Percentiles rank a stretch among this genome's conserved stretches.
Evolutionary conservation across 2,329 filamentous ascomycete species (phyloP).

Genomic region (Dactylellina haptotyla): DNA sequence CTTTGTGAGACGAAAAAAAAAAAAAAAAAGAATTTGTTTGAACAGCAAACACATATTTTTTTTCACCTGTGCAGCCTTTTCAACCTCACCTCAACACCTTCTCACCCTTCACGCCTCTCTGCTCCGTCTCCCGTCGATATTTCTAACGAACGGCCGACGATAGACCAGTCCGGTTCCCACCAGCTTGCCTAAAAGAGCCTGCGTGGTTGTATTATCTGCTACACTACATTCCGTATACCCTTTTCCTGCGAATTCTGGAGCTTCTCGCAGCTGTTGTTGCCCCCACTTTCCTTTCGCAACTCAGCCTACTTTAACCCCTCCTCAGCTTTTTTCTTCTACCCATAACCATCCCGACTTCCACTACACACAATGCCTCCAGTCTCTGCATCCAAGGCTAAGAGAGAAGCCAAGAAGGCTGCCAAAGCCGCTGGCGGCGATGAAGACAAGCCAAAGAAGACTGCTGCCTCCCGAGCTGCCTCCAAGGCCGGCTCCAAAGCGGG

Average conservation of each 20-base stretch:
- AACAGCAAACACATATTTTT: constrained; percentile 31
- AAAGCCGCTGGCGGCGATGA: constrained; percentile 67
- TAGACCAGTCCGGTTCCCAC: neutral
- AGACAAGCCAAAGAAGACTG: constrained; percentile 81
- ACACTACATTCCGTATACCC: neutral
- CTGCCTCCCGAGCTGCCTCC: constrained; percentile 74
- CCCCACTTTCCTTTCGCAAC: constrained; percentile 34
- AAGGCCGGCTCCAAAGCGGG: constrained; percentile 72
- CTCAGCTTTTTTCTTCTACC: neutral
- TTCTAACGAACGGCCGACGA: neutral
- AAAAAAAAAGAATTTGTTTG: constrained; percentile 33
- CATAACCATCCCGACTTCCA: neutral
- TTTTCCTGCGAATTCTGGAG: neutral
- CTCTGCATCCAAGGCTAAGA: constrained; percentile 76
- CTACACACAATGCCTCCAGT: constrained; percentile 67
- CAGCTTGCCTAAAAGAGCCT: neutral
- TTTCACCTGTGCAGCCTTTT: constrained; percentile 13
- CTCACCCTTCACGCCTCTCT: neutral
- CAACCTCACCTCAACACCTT: constrained; percentile 31
- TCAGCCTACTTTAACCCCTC: constrained; percentile 18
- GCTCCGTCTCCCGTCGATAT: constrained; percentile 2
- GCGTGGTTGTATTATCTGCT: neutral
- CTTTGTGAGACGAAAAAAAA: constrained; percentile 5
- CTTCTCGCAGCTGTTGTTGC: constrained; percentile 13
- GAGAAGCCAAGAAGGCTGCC: constrained; percentile 66